Conservation (phyloP, 164 flowering plant genomes). For the Platanus orientalis region DNA sequence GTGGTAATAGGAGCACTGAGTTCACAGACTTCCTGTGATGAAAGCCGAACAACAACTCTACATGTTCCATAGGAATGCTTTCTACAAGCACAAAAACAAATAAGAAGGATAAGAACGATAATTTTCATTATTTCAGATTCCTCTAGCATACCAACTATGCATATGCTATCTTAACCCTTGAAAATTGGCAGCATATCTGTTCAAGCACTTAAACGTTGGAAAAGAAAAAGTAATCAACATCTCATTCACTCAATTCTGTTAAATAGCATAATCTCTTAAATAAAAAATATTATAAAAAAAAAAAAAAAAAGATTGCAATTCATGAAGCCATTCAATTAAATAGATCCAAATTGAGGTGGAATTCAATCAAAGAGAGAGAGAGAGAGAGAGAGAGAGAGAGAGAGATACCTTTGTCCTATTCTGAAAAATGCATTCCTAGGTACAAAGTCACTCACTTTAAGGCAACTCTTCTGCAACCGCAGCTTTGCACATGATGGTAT, state of each 20-base stretch:
- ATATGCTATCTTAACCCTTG: no score
- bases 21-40: slow-evolving; percentile 16
- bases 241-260: neutral
- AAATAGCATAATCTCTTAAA: no score
- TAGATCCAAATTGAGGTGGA: neutral
- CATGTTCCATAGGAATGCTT: slow-evolving; percentile 19
- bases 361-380: neutral
- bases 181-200: neutral
- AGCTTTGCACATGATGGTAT: slow-evolving; percentile 28
- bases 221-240: neutral
- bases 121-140: slow-evolving; percentile 2
- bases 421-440: slow-evolving; percentile 18
- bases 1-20: slow-evolving; percentile 9
- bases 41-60: slow-evolving; percentile 9
- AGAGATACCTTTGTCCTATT: slow-evolving; percentile 25
- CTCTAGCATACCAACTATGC: neutral
- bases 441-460: slow-evolving; percentile 12
- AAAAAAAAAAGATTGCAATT: no score
- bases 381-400: neutral
- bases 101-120: neutral
- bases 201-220: neutral
- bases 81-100: slow-evolving; percentile 26
- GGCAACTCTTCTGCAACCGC: slow-evolving; percentile 19
- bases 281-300: no score
- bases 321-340: no score